phyloP scores from a whole-genome alignment of 345 rosid genomes.

The Mangifera indica region DNA sequence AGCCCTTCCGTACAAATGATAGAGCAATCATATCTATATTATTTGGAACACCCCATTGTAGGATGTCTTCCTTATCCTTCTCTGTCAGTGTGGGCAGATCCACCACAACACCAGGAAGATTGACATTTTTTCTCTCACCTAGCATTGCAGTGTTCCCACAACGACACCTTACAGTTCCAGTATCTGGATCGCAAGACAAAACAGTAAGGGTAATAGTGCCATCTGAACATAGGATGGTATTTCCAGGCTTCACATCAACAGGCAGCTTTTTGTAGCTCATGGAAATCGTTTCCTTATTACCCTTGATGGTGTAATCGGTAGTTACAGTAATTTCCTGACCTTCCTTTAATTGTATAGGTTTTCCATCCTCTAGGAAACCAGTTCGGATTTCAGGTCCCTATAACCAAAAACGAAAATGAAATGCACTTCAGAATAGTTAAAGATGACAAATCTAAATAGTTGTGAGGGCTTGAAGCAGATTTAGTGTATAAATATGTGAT shows the following conservation, averaged over 20 bases:
- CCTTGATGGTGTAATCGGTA: conserved; percentile 75
- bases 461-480: not conserved
- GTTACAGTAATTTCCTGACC: conserved; percentile 63
- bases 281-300: conserved; percentile 60
- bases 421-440: not conserved
- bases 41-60: conserved; percentile 86
- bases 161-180: conserved; percentile 83
- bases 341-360: conserved; percentile 58
- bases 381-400: conserved; percentile 80
- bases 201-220: conserved; percentile 80
- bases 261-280: conserved; percentile 93
- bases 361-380: conserved; percentile 63
- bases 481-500: not conserved
- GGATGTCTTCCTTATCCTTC: conserved; percentile 83
- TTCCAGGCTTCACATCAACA: conserved; percentile 70
- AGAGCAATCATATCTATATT: conserved; percentile 85
- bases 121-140: conserved; percentile 92
- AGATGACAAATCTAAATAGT: not conserved
- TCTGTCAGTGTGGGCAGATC: conserved; percentile 90
- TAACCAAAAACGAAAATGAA: conserved; percentile 3
- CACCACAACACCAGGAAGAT: conserved; percentile 89
- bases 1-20: conserved; percentile 90
- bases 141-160: conserved; percentile 80
- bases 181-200: conserved; percentile 58
- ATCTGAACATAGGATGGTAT: conserved; percentile 76